phyloP scores from a whole-genome alignment of 352 stramenopile species.

The Pythium volutum region DNA sequence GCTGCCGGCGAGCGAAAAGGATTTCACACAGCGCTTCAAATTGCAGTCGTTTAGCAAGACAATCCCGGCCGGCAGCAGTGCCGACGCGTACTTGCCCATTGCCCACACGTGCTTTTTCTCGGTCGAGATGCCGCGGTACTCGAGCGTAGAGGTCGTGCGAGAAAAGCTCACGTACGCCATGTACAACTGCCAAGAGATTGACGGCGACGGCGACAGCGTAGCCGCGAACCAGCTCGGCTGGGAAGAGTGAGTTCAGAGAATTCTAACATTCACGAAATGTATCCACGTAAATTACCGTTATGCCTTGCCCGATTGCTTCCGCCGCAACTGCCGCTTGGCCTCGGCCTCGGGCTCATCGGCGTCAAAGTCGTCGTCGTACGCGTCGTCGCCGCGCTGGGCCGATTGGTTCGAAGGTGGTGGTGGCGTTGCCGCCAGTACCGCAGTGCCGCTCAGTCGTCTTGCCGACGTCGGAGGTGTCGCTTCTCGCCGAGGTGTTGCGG shows the following conservation, averaged over 20 bases:
- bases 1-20: slow-evolving; percentile 68
- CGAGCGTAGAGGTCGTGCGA: slow-evolving; percentile 61
- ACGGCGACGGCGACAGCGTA: slow-evolving; percentile 83
- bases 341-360: slow-evolving; percentile 24
- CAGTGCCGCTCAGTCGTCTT: slow-evolving; percentile 4
- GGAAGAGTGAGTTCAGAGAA: slow-evolving; percentile 48
- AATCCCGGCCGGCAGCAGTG: neutral
- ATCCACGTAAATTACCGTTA: slow-evolving; percentile 4
- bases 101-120: slow-evolving; percentile 99
- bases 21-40: slow-evolving; percentile 92
- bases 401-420: slow-evolving; percentile 6
- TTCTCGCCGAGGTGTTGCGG: slow-evolving; percentile 13
- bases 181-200: slow-evolving; percentile 93
- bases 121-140: slow-evolving; percentile 94
- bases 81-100: slow-evolving; percentile 92
- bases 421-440: neutral
- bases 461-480: slow-evolving; percentile 8
- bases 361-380: slow-evolving; percentile 61
- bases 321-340: slow-evolving; percentile 15
- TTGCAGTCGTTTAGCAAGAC: slow-evolving; percentile 83
- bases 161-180: slow-evolving; percentile 90
- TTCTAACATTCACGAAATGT: slow-evolving; percentile 6
- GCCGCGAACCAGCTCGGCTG: slow-evolving; percentile 76
- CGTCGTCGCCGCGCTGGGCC: slow-evolving; percentile 18
- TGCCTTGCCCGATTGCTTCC: slow-evolving; percentile 20